Base-by-base conservation (phyloP, 1,284 basidiomycete genomes). In the Porodaedalea pini region DNA sequence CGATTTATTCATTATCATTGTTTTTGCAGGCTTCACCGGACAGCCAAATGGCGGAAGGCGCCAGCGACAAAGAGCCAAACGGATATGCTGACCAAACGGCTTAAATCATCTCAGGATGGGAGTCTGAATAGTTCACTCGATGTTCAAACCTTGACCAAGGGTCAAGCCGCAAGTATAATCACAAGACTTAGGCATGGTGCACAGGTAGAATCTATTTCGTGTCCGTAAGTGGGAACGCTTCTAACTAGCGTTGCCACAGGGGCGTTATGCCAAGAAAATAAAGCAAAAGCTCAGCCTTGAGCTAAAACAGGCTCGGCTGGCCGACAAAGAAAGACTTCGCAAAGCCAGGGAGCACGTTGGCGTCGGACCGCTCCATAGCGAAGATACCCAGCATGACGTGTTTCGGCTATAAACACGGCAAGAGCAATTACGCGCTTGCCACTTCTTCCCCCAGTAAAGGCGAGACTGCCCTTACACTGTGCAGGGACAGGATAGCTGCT, bases 131-230 rank as follows among this genome's bases (percentile, higher is more conserved):
- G 31, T 13, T 41, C 59, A 48, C 47, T 62, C 49, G 52, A 64
- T 50, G 53, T 84, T 15, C 68, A 66, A 48, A 69, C 60, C 0
- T 65, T 94, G 65, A 90, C 80, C 2, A 92, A 89, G 69, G 91
- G 92, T 0, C 79, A 89, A 61, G 90, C 91, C 29, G 85, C 84
- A 0, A 85, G 85, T 61, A 81, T 93, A 40, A 88, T 94, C 59
- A 85, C 84, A 21, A 81, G 90, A 8, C 61, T 91, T 58, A 88
- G 82, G 67, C 86, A 93, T 66, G 92, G 91, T 21, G 88, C 86
- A 34, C 74, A 81, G 72, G 88, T 88, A 66, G 29, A 72, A 48
- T 51, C 4, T 36, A 41, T 37, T 62, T 37, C 29, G 3, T 39
- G 34, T 51, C 17, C 21, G 17, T 25, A 23, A 17, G 3, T 36